Percentiles rank a stretch among this genome's conserved stretches.
phyloP scores from a whole-genome alignment of 305 asterid species.

The Rubia peregrina region DNA sequence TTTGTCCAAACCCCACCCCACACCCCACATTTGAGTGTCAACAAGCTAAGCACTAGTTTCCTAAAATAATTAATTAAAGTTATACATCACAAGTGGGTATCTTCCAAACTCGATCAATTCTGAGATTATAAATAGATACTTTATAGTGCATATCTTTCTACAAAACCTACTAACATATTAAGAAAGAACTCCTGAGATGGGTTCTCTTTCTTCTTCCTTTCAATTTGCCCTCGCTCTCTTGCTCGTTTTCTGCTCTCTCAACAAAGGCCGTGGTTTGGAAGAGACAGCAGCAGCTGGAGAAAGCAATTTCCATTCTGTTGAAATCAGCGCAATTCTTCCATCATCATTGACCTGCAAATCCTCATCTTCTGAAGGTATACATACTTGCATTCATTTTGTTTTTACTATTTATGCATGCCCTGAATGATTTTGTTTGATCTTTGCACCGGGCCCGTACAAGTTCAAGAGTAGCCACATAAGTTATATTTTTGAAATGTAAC shows the following conservation, averaged over 20 bases:
- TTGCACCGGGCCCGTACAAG: too few species aligned
- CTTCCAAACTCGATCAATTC: background rate
- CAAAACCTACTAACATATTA: background rate
- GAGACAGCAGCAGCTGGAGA: constrained; percentile 18
- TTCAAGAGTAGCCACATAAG: too few species aligned
- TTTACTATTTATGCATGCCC: background rate
- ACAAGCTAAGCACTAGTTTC: background rate
- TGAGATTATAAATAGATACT: background rate
- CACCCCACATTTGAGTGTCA: background rate
- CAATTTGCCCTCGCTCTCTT: constrained; percentile 23
- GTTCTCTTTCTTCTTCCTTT: constrained; percentile 19
- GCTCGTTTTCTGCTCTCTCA: constrained; percentile 12
- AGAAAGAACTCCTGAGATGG: constrained; percentile 18
- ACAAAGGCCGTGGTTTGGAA: constrained; percentile 26
- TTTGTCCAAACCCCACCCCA: constrained; percentile 3
- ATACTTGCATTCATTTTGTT: background rate
- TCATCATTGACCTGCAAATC: constrained; percentile 42
- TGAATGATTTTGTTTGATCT: too few species aligned
- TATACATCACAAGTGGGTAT: background rate
- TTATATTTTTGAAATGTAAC: too few species aligned
- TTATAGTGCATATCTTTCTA: background rate
- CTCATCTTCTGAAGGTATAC: constrained; percentile 27
- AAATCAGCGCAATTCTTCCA: constrained; percentile 30
- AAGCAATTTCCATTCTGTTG: constrained; percentile 32
- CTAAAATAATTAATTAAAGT: background rate